Conservation (phyloP, 192 early-diverging fungal genomes). For the Powellomyces hirtus region DNA sequence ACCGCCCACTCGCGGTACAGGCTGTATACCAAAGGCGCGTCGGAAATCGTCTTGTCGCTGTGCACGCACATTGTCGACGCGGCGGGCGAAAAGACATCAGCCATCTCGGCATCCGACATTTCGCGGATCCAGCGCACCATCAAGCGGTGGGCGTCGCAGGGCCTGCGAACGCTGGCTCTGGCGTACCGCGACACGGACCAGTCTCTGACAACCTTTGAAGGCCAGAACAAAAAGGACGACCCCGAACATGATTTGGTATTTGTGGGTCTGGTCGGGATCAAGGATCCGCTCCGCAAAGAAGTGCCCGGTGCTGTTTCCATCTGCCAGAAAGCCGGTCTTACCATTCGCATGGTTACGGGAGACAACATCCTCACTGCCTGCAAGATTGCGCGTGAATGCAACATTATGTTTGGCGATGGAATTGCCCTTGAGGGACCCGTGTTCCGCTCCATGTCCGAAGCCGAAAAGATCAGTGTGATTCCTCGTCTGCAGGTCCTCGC, state of each 20-base stretch:
- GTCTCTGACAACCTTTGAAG: conserved; percentile 33
- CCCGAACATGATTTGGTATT: conserved; percentile 54
- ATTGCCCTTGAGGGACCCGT: conserved; percentile 60
- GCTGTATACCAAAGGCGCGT: conserved; percentile 58
- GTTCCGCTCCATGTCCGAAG: conserved; percentile 48
- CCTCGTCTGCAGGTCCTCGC: conserved; percentile 57
- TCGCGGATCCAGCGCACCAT: conserved; percentile 41
- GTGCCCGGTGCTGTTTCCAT: conserved; percentile 51
- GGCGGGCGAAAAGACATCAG: conserved; percentile 16
- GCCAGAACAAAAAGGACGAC: conserved; percentile 37
- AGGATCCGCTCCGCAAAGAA: conserved; percentile 59
- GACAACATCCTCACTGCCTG: conserved; percentile 62
- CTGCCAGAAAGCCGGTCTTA: conserved; percentile 55
- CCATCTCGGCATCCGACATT: conserved; percentile 27
- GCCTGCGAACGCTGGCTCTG: conserved; percentile 52
- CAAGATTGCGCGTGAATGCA: conserved; percentile 58
- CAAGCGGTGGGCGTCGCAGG: conserved; percentile 57
- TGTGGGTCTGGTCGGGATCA: conserved; percentile 55
- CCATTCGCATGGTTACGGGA: conserved; percentile 60
- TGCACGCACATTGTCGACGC: conserved; percentile 51
- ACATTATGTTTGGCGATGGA: conserved; percentile 51
- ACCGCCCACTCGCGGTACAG: conserved; percentile 30
- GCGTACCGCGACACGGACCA: conserved; percentile 52
- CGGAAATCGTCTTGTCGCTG: conserved; percentile 53
- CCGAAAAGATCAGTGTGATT: conserved; percentile 50